phyloP scores from a whole-genome alignment of 2,329 filamentous ascomycete species.

The Stagonosporopsis rhizophila region DNA sequence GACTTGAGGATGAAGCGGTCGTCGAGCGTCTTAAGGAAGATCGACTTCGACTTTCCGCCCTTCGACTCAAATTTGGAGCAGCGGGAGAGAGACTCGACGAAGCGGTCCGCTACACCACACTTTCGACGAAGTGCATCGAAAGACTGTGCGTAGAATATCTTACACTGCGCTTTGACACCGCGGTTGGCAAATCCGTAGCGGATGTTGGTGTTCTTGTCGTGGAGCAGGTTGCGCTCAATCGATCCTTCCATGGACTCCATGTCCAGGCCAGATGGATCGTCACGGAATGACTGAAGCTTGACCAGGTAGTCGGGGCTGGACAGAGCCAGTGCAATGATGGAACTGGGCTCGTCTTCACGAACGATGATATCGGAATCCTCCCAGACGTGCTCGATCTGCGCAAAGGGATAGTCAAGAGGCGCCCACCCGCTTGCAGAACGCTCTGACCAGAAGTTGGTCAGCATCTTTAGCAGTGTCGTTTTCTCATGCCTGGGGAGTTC shows the following conservation, averaged over 20 bases:
- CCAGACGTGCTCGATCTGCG: conserved; percentile 88
- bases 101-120: conserved; percentile 90
- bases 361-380: conserved; percentile 97
- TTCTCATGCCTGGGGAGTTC: conserved; percentile 93
- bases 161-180: conserved; percentile 93
- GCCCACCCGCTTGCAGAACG: conserved; percentile 95
- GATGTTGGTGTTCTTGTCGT: conserved; percentile 87
- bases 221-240: conserved; percentile 83
- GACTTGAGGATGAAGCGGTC: conserved; percentile 94
- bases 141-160: conserved; percentile 98
- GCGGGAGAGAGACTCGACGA: conserved; percentile 91
- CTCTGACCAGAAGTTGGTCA: conserved; percentile 98
- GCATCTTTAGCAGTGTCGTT: conserved; percentile 90
- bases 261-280: conserved; percentile 30
- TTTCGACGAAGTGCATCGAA: conserved; percentile 94
- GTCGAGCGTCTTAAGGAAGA: conserved; percentile 96
- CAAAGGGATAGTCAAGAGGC: conserved; percentile 86
- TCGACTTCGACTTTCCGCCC: conserved; percentile 95
- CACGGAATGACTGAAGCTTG: conserved; percentile 75
- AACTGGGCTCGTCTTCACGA: conserved; percentile 95
- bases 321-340: conserved; percentile 90
- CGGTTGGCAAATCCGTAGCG: conserved; percentile 96
- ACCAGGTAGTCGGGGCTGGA: conserved; percentile 85
- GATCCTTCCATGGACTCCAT: conserved; percentile 65
- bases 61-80: conserved; percentile 99